Conservation (phyloP, 1,139 yeast genomes). For the Yamadazyma sp. region DNA sequence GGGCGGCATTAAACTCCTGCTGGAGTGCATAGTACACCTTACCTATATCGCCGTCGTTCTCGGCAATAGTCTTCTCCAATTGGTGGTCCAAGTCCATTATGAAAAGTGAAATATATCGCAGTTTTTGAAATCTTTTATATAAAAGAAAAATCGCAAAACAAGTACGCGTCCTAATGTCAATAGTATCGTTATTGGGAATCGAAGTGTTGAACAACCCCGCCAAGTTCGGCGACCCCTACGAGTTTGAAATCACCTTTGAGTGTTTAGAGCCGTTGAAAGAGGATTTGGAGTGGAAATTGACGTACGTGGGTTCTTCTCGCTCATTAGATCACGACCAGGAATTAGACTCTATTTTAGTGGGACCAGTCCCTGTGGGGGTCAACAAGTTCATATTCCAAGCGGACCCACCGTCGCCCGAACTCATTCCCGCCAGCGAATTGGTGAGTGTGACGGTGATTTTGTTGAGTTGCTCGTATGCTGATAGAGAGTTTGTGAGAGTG, state of each 20-base stretch:
- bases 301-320: slow-evolving; percentile 93
- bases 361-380: slow-evolving; percentile 97
- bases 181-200: slow-evolving; percentile 88
- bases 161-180: slow-evolving; percentile 61
- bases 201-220: slow-evolving; percentile 96
- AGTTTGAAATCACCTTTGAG: slow-evolving; percentile 95
- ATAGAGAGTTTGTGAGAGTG: slow-evolving; percentile 91
- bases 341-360: slow-evolving; percentile 89
- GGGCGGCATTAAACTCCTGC: slow-evolving; percentile 13
- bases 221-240: slow-evolving; percentile 87
- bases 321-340: slow-evolving; percentile 96
- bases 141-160: neutral
- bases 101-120: no score
- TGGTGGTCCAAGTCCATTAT: slow-evolving; percentile 6
- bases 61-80: slow-evolving; percentile 12
- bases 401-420: slow-evolving; percentile 94
- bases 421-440: slow-evolving; percentile 92
- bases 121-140: no score
- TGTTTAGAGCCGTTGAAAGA: slow-evolving; percentile 91
- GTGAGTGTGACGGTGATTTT: slow-evolving; percentile 93
- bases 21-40: slow-evolving; percentile 14
- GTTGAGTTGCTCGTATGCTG: slow-evolving; percentile 89
- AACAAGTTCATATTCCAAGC: slow-evolving; percentile 92
- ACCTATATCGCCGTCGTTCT: slow-evolving; percentile 14
- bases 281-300: slow-evolving; percentile 95